Percentiles rank a stretch among this genome's conserved stretches.
Conservation (phyloP, 345 rosid genomes). For the Mercurialis annua region DNA sequence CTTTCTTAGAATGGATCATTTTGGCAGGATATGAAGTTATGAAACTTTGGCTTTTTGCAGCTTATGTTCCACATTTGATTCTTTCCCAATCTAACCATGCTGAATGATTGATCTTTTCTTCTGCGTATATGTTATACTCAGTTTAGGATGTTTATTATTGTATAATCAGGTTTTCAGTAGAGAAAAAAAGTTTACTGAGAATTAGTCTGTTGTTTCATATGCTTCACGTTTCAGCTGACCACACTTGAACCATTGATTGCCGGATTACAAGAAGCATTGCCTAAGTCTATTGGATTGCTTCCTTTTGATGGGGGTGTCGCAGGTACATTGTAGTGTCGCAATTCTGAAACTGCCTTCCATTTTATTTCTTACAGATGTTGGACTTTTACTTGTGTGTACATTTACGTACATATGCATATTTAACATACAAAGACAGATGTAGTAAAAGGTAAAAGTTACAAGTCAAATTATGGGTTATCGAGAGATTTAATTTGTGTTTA, state of each 20-base stretch:
- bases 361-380: neutral
- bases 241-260: slow-evolving; percentile 79
- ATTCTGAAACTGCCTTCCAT: neutral
- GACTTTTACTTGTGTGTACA: neutral
- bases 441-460: neutral
- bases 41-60: neutral
- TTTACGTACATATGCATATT: neutral
- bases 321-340: slow-evolving; percentile 39
- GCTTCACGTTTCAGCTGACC: slow-evolving; percentile 51
- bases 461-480: neutral
- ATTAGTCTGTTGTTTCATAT: slow-evolving; percentile 19
- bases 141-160: neutral
- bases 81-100: neutral
- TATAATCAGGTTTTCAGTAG: neutral
- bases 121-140: neutral
- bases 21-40: neutral
- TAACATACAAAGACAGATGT: neutral
- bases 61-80: neutral
- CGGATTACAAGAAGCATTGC: slow-evolving; percentile 88
- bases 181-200: neutral
- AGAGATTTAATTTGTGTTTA: neutral
- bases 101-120: neutral
- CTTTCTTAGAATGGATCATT: neutral
- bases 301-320: slow-evolving; percentile 93
- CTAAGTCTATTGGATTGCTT: slow-evolving; percentile 93